phyloP scores from a whole-genome alignment of 805 yeast species.

The Zygotorulaspora florentina region DNA sequence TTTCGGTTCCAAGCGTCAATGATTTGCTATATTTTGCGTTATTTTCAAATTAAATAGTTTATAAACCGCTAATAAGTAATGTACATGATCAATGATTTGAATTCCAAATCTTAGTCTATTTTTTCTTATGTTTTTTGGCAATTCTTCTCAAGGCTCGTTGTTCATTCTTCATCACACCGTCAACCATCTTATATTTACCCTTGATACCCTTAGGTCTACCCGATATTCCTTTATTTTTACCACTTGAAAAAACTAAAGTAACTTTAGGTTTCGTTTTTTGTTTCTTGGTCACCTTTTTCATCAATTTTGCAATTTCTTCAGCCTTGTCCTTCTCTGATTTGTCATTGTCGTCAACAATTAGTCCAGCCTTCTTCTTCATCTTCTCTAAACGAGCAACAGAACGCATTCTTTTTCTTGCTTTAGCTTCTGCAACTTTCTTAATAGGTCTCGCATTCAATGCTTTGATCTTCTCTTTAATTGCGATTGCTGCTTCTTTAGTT shows the following conservation, averaged over 20 bases:
- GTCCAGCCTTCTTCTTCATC: constrained; percentile 86
- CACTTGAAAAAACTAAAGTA: constrained; percentile 83
- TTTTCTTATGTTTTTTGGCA: constrained; percentile 72
- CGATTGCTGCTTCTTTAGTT: constrained; percentile 87
- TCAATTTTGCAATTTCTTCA: constrained; percentile 81
- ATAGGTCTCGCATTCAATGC: constrained; percentile 95
- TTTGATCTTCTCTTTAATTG: constrained; percentile 67
- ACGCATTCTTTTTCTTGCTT: constrained; percentile 93
- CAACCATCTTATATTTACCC: constrained; percentile 99
- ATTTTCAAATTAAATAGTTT: not conserved
- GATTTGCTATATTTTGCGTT: not conserved
- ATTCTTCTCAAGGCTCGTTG: constrained; percentile 88
- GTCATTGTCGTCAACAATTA: constrained; percentile 80
- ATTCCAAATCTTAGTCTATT: constrained; percentile 22
- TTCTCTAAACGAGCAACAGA: constrained; percentile 83
- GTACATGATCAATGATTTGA: constrained; percentile 3
- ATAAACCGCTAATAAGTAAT: constrained; percentile 5
- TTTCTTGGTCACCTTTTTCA: constrained; percentile 75
- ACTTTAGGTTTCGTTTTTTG: constrained; percentile 71
- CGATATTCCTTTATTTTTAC: constrained; percentile 75
- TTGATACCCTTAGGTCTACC: constrained; percentile 97
- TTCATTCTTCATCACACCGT: constrained; percentile 96
- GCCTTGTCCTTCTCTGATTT: constrained; percentile 93
- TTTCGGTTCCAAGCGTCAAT: not conserved
- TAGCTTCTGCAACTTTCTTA: constrained; percentile 97